phyloP scores from a whole-genome alignment of 352 stramenopile species.

The Phytophthora sojae region DNA sequence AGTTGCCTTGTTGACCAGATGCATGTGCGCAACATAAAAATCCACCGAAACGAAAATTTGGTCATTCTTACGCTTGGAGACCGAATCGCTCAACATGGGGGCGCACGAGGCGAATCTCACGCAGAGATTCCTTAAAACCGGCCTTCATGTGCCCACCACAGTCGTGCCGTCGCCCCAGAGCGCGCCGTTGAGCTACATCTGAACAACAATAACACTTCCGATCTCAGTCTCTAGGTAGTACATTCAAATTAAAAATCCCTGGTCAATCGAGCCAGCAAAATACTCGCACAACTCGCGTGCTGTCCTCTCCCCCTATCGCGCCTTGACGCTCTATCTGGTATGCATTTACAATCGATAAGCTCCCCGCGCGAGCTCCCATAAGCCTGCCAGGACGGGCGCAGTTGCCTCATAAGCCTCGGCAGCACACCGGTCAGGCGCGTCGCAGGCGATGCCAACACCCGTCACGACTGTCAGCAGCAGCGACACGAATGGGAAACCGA shows the following conservation, averaged over 20 bases:
- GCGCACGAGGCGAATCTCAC: too few relatives aligned
- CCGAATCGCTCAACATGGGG: too few relatives aligned
- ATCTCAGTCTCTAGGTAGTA: slow-evolving; percentile 24
- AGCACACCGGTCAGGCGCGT: slow-evolving; percentile 68
- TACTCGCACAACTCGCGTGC: slow-evolving; percentile 25
- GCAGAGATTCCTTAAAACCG: too few relatives aligned
- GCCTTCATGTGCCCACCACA: too few relatives aligned
- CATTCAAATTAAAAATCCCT: slow-evolving; percentile 36
- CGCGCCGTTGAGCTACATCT: too few relatives aligned
- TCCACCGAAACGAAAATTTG: too few relatives aligned
- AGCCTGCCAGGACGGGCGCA: slow-evolving; percentile 36
- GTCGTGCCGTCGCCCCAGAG: too few relatives aligned
- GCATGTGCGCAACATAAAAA: too few relatives aligned
- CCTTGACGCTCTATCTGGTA: slow-evolving; percentile 31
- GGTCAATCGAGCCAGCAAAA: slow-evolving; percentile 34
- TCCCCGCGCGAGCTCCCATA: slow-evolving; percentile 47
- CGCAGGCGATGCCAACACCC: slow-evolving; percentile 77
- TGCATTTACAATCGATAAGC: slow-evolving; percentile 63
- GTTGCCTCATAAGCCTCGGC: slow-evolving; percentile 45
- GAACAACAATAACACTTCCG: background rate
- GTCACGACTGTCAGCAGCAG: slow-evolving; percentile 65
- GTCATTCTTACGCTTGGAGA: too few relatives aligned
- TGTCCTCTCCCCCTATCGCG: slow-evolving; percentile 8
- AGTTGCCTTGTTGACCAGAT: too few relatives aligned
- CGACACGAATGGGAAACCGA: slow-evolving; percentile 71